Percentiles rank a stretch among this genome's conserved stretches.
Evolutionary conservation across 2,329 filamentous ascomycete genomes (phyloP).

Genomic region (Aspergillus alliaceus): DNA sequence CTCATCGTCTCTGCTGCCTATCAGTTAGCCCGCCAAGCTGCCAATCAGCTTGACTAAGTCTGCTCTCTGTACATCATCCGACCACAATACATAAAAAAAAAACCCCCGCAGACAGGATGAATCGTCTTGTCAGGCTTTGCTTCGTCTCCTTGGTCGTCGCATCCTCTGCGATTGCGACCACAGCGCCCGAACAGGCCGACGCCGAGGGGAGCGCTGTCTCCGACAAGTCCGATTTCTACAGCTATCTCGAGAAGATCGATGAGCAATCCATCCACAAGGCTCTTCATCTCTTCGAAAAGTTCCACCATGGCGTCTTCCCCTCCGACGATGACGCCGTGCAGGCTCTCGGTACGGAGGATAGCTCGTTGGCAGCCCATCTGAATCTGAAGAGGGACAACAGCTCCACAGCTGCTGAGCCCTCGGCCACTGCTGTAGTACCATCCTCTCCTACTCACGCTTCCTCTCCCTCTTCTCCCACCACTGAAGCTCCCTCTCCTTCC

Average conservation of each 20-base stretch:
- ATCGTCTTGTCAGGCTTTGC: conserved; percentile 23
- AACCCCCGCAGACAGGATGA: conserved; percentile 4
- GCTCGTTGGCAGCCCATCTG: conserved; percentile 14
- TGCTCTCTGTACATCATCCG: neutral
- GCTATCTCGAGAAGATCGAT: conserved; percentile 58
- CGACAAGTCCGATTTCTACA: conserved; percentile 46
- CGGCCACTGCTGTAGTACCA: neutral
- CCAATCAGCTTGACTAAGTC: neutral
- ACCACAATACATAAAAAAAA: neutral
- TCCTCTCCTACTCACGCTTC: neutral
- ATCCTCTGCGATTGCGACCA: conserved; percentile 25
- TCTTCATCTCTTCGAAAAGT: conserved; percentile 65
- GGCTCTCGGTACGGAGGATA: conserved; percentile 61
- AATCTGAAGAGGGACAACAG: conserved; percentile 5
- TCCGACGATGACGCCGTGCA: conserved; percentile 64
- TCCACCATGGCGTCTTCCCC: conserved; percentile 67
- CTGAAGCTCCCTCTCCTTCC: neutral
- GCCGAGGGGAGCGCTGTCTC: conserved; percentile 12
- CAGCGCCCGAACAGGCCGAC: conserved; percentile 15
- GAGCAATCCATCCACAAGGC: conserved; percentile 64
- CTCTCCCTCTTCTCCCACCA: neutral
- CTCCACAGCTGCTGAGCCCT: conserved; percentile 7
- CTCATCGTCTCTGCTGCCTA: neutral
- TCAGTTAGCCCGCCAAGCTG: neutral
- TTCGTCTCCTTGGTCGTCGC: conserved; percentile 27